Evolutionary conservation across 1,139 yeast genomes (phyloP), one percentile per base, ranked within the genome.

Genomic region (Arxiozyma slooffiae): DNA sequence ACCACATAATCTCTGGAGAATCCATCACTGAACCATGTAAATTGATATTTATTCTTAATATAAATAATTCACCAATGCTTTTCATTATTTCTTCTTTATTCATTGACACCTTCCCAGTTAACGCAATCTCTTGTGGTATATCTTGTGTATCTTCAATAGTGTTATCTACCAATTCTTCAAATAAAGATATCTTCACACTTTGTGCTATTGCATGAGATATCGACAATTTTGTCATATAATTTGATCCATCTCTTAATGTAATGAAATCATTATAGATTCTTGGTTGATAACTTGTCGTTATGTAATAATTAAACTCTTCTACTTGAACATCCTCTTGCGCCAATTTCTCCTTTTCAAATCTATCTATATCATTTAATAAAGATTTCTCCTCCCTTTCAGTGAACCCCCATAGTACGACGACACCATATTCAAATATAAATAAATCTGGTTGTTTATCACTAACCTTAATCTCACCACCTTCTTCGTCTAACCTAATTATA

Each of bases 1-100:
- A 82, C 98, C 98, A 92, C 96, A 92, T 89, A 52, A 92, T 78
- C 66, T 92, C 97, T 0, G 98, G 98, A 1, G 96, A 86, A 66
- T 92, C 98, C 55, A 92, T 72, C 22, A 92, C 94, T 1, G 97
- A 88, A 1, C 97, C 97, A 69, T 92, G 97, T 55, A 92, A 73
- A 63, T 92, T 92, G 57, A 89, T 87, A 67, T 85, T 88, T 53
- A 92, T 92, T 53, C 98, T 74, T 57, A 92, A 72, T 53, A 92
- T 92, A 67, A 92, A 92, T 55, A 92, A 75, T 66, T 92, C 97
- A 18, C 98, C 98, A 53, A 92, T 92, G 51, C 94, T 84, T 69
- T 89, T 90, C 97, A 92, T 90, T 51, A 90, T 90, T 60, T 89
- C 96, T 61, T 85, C 94, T 60, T 96, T 79, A 41, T 83, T 81